These are phyloP conservation scores for Ogataea siamensis DNA, from an alignment of 805 yeast species.

Conservation along the genomic window DNA sequence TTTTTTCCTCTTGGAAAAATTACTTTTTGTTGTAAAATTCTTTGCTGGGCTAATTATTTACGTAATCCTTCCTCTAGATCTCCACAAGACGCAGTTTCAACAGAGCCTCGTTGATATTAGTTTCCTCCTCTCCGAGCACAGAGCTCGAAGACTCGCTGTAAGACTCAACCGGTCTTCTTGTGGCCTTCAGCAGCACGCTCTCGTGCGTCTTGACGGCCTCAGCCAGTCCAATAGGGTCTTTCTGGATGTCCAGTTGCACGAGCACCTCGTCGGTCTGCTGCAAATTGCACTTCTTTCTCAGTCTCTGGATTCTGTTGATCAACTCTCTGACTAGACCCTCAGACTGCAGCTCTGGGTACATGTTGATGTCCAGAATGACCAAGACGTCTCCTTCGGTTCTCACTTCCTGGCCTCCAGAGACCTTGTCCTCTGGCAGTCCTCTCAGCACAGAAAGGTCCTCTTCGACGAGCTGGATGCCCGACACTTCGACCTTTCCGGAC, in stretches of 20 bases:
- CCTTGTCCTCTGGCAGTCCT: conserved; percentile 71
- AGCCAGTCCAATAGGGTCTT: conserved; percentile 65
- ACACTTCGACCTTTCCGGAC: conserved; percentile 76
- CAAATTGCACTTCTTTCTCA: conserved; percentile 93
- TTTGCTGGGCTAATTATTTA: background rate
- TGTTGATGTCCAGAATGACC: conserved; percentile 81
- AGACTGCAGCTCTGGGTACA: conserved; percentile 82
- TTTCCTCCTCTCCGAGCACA: conserved; percentile 85
- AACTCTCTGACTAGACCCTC: conserved; percentile 97
- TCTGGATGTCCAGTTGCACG: conserved; percentile 75
- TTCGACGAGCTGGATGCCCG: conserved; percentile 79
- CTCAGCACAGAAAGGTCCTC: conserved; percentile 91
- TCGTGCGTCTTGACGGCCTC: conserved; percentile 61
- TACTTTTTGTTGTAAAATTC: conserved; percentile 1
- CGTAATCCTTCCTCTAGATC: conserved; percentile 38
- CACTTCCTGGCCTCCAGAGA: conserved; percentile 72
- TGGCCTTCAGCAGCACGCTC: conserved; percentile 70
- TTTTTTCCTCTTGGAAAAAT: no score
- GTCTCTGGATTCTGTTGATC: conserved; percentile 94
- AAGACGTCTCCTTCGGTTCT: conserved; percentile 89
- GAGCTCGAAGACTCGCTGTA: conserved; percentile 43
- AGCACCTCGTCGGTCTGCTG: conserved; percentile 92
- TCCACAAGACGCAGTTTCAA: conserved; percentile 76
- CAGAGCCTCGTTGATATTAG: conserved; percentile 72
- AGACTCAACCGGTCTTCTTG: conserved; percentile 60